These are phyloP conservation scores for Cryptosporidium viatorum DNA, from an alignment of 169 alveolate genomes.

Conservation along the genomic window DNA sequence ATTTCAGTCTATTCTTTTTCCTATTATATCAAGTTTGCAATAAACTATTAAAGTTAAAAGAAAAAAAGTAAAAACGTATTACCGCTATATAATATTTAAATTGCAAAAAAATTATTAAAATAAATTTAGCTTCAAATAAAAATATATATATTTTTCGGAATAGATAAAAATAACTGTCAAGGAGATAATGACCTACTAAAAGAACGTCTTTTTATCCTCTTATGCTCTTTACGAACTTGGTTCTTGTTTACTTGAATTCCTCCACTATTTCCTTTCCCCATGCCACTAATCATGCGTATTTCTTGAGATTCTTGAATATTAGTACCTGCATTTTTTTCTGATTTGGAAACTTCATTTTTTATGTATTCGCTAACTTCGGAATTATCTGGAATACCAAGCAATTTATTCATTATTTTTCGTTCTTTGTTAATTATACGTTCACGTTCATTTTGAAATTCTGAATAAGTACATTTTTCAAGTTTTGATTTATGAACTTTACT, in stretches of 20 bases:
- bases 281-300: background rate
- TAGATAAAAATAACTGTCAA: background rate
- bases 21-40: background rate
- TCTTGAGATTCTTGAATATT: background rate
- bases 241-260: background rate
- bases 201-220: conserved; percentile 13
- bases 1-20: conserved; percentile 38
- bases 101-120: background rate
- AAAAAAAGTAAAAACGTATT: background rate
- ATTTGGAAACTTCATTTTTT: background rate
- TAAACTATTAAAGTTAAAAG: background rate
- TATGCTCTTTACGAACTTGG: background rate
- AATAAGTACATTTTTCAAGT: background rate
- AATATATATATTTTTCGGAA: background rate
- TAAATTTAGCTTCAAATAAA: background rate
- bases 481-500: background rate
- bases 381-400: conserved; percentile 10
- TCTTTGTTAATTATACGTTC: background rate
- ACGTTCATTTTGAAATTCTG: conserved; percentile 22
- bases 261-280: background rate
- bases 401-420: conserved; percentile 11
- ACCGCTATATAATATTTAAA: conserved; percentile 6
- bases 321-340: background rate
- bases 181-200: conserved; percentile 18
- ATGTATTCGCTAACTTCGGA: background rate